A percentile compares a stretch with the other conserved stretches of the same genome.
These are phyloP conservation scores for Exophiala dermatitidis DNA, from an alignment of 2,329 filamentous ascomycete genomes.

Conservation along the genomic window DNA sequence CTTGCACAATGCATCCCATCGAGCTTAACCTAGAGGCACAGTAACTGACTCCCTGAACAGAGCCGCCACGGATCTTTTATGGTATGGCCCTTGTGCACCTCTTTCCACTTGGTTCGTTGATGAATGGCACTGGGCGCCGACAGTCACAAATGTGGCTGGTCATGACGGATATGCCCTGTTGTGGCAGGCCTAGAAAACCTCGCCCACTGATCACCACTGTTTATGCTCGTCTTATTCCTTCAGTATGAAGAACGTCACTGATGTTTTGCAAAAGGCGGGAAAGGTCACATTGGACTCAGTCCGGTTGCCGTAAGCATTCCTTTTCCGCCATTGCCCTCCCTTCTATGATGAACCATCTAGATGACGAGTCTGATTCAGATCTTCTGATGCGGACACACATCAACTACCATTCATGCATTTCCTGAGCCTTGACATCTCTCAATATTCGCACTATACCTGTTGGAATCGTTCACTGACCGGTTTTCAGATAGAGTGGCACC, in stretches of 20 bases:
- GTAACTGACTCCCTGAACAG: conserved; percentile 6
- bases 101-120: conserved; percentile 47
- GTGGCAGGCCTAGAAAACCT: conserved; percentile 99
- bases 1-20: background rate
- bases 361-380: conserved; percentile 61
- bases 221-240: background rate
- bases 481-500: background rate
- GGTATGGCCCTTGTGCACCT: conserved; percentile 4
- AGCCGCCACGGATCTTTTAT: conserved; percentile 1
- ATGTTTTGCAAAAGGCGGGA: background rate
- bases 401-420: conserved; percentile 56
- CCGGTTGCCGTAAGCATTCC: background rate
- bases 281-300: background rate
- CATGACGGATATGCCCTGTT: conserved; percentile 84
- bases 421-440: conserved; percentile 33
- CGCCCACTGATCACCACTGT: conserved; percentile 67
- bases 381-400: conserved; percentile 52
- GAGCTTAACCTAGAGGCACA: background rate
- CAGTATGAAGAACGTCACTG: background rate
- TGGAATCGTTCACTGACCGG: background rate
- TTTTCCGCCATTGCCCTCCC: background rate
- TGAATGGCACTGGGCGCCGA: conserved; percentile 99
- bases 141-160: conserved; percentile 43
- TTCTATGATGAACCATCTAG: conserved; percentile 47
- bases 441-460: background rate